Evolutionary conservation across 352 stramenopile genomes (phyloP).

Genomic region (Thraustotheca clavata): DNA sequence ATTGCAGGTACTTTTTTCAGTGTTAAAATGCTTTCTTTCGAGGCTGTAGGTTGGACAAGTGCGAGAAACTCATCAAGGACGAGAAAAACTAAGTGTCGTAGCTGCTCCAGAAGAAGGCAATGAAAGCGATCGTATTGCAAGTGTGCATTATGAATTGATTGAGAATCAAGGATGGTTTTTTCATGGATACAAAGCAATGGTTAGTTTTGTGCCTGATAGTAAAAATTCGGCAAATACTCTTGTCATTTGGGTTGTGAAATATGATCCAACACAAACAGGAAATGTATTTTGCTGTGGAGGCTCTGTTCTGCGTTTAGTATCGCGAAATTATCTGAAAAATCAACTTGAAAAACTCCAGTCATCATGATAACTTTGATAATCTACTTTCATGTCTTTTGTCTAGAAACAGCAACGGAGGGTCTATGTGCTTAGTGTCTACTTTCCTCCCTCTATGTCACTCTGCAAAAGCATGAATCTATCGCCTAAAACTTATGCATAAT

Average conservation of each 20-base stretch:
- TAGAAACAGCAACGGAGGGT: too few species aligned
- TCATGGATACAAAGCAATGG: slow-evolving; percentile 16
- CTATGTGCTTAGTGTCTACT: too few species aligned
- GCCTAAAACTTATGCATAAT: too few species aligned
- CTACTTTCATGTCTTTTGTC: too few species aligned
- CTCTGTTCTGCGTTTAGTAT: slow-evolving; percentile 12
- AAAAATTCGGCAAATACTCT: slow-evolving; percentile 8
- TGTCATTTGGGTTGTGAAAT: slow-evolving; percentile 15
- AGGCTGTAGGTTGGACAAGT: not conserved
- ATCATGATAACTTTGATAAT: not conserved
- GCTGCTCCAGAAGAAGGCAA: not conserved
- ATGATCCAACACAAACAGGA: slow-evolving; percentile 8
- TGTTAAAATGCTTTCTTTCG: not conserved
- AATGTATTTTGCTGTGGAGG: slow-evolving; percentile 13
- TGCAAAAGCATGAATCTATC: too few species aligned
- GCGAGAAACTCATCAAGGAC: not conserved
- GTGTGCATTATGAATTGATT: slow-evolving; percentile 16
- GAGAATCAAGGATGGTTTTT: not conserved
- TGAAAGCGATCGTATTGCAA: slow-evolving; percentile 6
- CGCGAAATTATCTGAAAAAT: slow-evolving; percentile 10
- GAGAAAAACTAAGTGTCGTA: slow-evolving; percentile 1
- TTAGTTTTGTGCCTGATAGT: slow-evolving; percentile 15
- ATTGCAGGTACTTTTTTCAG: not conserved
- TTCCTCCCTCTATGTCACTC: too few species aligned
- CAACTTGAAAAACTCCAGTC: not conserved